Percentiles rank a stretch among this genome's conserved stretches.
Conservation (phyloP, 306 rosid species). For the Medicago ruthenica region DNA sequence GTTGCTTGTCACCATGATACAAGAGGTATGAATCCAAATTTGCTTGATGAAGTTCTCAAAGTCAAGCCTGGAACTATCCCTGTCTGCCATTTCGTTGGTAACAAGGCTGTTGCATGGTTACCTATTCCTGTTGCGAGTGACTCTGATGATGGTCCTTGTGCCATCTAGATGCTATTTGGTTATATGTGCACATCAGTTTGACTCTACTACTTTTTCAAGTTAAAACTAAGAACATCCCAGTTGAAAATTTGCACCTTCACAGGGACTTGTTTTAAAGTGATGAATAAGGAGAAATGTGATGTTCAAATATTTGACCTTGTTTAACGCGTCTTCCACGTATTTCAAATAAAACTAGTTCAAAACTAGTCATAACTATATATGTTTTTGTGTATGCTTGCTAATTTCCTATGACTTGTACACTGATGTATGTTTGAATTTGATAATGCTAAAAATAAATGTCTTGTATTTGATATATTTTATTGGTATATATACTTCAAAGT, state of each 20-base stretch:
- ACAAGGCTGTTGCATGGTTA: constrained; percentile 6
- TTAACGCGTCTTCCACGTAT: not conserved
- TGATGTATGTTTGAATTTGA: constrained; percentile 14
- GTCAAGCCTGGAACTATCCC: not conserved
- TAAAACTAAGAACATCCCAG: too few species aligned
- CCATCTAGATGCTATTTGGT: not conserved
- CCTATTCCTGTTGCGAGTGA: not conserved
- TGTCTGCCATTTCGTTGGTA: not conserved
- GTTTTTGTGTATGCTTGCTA: not conserved
- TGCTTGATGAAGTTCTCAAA: not conserved
- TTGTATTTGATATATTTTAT: not conserved
- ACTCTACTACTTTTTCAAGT: too few species aligned
- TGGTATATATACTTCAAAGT: too few species aligned
- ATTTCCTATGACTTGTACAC: not conserved
- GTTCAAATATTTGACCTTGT: not conserved
- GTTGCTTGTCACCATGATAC: constrained; percentile 4
- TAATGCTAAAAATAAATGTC: not conserved
- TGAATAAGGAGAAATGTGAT: not conserved
- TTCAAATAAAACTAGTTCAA: constrained; percentile 20
- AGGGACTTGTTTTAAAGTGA: not conserved
- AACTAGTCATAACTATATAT: not conserved
- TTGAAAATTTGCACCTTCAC: too few species aligned
- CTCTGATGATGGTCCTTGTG: not conserved
- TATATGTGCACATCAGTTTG: not conserved
- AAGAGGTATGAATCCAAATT: constrained; percentile 9